phyloP scores from a whole-genome alignment of 1,139 yeast genomes.

The Geotrichum cucujoidarum region DNA sequence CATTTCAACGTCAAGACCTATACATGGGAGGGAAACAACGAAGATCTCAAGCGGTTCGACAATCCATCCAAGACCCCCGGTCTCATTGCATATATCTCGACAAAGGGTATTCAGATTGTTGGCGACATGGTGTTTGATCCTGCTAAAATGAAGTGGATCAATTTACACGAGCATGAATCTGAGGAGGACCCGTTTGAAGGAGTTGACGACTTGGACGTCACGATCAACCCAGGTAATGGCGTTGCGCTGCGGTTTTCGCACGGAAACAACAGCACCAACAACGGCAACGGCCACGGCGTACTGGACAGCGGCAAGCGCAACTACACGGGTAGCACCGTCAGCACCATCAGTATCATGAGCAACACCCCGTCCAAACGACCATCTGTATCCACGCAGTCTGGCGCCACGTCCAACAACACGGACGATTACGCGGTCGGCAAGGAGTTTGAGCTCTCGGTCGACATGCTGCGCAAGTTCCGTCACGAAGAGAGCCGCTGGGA shows the following conservation, averaged over 20 bases:
- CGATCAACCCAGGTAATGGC: slow-evolving; percentile 14
- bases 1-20: slow-evolving; percentile 48
- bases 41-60: slow-evolving; percentile 50
- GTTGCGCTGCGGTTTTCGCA: slow-evolving; percentile 8
- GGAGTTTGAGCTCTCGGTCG: slow-evolving; percentile 44
- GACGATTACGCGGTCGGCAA: slow-evolving; percentile 33
- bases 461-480: slow-evolving; percentile 41
- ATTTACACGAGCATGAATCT: slow-evolving; percentile 29
- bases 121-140: slow-evolving; percentile 62
- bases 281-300: no score
- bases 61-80: slow-evolving; percentile 32
- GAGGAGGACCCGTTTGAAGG: slow-evolving; percentile 52
- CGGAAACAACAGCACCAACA: background rate
- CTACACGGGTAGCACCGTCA: slow-evolving; percentile 19
- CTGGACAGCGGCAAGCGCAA: slow-evolving; percentile 9
- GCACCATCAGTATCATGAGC: slow-evolving; percentile 18
- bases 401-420: slow-evolving; percentile 16
- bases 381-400: background rate
- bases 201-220: slow-evolving; percentile 42
- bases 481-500: slow-evolving; percentile 51
- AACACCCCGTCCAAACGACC: slow-evolving; percentile 15
- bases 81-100: slow-evolving; percentile 36
- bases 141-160: slow-evolving; percentile 54
- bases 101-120: slow-evolving; percentile 38
- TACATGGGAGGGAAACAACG: slow-evolving; percentile 68